A percentile compares a stretch with the other conserved stretches of the same genome.
Evolutionary conservation across 257 asterid genomes (phyloP).

Genomic region (Echium plantagineum): DNA sequence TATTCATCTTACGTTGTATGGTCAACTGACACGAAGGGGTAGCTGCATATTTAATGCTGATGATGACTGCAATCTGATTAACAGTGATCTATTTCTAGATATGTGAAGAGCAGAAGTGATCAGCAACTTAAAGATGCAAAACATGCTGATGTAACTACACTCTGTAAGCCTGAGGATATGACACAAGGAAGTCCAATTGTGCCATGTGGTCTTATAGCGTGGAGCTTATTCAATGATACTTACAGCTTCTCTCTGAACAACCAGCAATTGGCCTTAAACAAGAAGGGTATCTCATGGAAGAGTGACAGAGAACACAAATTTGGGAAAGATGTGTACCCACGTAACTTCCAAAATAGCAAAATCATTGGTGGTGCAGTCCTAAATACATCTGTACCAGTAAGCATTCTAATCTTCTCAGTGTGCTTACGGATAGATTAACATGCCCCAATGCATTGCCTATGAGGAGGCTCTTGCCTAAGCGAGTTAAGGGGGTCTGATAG

Average conservation of each 20-base stretch:
- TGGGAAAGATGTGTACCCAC: slow-evolving; percentile 59
- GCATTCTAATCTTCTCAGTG: slow-evolving; percentile 8
- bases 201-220: slow-evolving; percentile 98
- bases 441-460: too few relatives aligned
- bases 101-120: slow-evolving; percentile 95
- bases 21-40: too few relatives aligned
- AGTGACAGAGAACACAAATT: slow-evolving; percentile 78
- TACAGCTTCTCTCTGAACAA: slow-evolving; percentile 39
- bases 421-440: background rate
- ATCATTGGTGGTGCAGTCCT: slow-evolving; percentile 65
- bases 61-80: background rate
- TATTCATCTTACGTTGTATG: too few relatives aligned
- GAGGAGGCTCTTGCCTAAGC: too few relatives aligned
- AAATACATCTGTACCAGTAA: slow-evolving; percentile 52
- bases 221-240: slow-evolving; percentile 93
- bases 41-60: background rate
- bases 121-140: slow-evolving; percentile 53
- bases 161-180: slow-evolving; percentile 69
- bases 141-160: slow-evolving; percentile 20
- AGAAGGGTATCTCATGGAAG: slow-evolving; percentile 64
- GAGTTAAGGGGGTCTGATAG: too few relatives aligned
- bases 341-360: slow-evolving; percentile 61
- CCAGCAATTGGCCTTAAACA: slow-evolving; percentile 39
- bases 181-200: slow-evolving; percentile 45
- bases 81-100: slow-evolving; percentile 26